Evolutionary conservation across 495 filamentous ascomycete genomes (phyloP).

Genomic region (Friedmanniomyces simplex): DNA sequence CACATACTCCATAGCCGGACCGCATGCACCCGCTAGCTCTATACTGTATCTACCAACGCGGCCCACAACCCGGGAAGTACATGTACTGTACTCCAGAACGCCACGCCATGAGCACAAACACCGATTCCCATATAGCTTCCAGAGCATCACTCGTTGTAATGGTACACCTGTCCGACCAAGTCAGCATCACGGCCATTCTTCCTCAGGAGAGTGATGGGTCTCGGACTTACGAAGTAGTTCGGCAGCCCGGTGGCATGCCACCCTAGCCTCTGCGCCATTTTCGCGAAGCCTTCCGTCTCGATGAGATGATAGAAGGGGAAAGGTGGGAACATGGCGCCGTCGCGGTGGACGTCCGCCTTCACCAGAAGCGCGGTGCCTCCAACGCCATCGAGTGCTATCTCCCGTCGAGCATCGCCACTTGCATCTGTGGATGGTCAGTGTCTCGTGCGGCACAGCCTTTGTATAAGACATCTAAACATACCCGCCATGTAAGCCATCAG

Average conservation of each 20-base stretch:
- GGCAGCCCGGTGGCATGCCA: slow-evolving; percentile 78
- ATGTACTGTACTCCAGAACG: neutral
- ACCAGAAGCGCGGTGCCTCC: slow-evolving; percentile 90
- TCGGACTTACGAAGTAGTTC: slow-evolving; percentile 81
- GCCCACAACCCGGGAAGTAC: neutral
- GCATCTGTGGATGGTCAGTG: slow-evolving; percentile 2
- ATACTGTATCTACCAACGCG: slow-evolving; percentile 1
- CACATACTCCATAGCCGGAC: neutral
- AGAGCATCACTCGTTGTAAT: slow-evolving; percentile 23
- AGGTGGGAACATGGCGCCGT: slow-evolving; percentile 96
- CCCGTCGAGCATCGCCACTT: slow-evolving; percentile 43
- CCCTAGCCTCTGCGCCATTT: slow-evolving; percentile 83
- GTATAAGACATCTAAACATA: slow-evolving; percentile 3
- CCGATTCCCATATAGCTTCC: neutral
- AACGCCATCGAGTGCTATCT: slow-evolving; percentile 77
- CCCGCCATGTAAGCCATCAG: slow-evolving; percentile 83
- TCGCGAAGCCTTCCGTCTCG: slow-evolving; percentile 96
- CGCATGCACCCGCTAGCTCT: slow-evolving; percentile 14
- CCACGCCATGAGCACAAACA: neutral
- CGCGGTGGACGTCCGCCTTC: slow-evolving; percentile 93
- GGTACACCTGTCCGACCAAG: slow-evolving; percentile 20
- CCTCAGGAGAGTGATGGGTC: neutral
- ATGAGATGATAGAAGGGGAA: slow-evolving; percentile 95
- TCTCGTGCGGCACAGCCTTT: slow-evolving; percentile 6
- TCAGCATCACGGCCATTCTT: neutral